Evolutionary conservation across 306 rosid species (phyloP).

Genomic region (Vigna radiata): DNA sequence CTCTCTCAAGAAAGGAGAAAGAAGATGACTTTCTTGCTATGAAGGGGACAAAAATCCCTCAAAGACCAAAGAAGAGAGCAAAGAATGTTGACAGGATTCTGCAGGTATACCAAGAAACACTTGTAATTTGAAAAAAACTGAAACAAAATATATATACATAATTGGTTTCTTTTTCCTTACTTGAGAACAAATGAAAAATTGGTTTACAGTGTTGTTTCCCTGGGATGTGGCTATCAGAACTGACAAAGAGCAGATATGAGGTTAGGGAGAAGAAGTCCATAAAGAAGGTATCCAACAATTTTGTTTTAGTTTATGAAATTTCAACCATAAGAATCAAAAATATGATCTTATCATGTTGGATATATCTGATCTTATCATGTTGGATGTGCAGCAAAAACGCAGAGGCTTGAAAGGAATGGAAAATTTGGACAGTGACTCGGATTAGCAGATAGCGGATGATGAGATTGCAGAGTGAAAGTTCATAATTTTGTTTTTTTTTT

Average conservation of each 20-base stretch:
- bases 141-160: not conserved
- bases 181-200: not conserved
- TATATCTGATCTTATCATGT: slow-evolving; percentile 3
- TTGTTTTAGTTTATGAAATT: not conserved
- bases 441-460: slow-evolving; percentile 43
- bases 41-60: slow-evolving; percentile 82
- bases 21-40: slow-evolving; percentile 86
- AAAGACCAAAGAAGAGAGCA: slow-evolving; percentile 86
- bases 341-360: no score
- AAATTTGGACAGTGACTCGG: slow-evolving; percentile 48
- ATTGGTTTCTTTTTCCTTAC: not conserved
- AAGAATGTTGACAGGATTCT: slow-evolving; percentile 68
- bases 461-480: not conserved
- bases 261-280: slow-evolving; percentile 79
- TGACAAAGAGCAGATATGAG: slow-evolving; percentile 78
- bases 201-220: slow-evolving; percentile 74
- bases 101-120: slow-evolving; percentile 51
- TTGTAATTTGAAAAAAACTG: not conserved
- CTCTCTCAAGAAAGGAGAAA: slow-evolving; percentile 82
- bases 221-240: slow-evolving; percentile 79
- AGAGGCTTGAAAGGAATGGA: slow-evolving; percentile 78
- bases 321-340: not conserved
- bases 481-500: not conserved
- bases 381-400: slow-evolving; percentile 69
- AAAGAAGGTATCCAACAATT: slow-evolving; percentile 62